Conservation (phyloP, 2,329 filamentous ascomycete genomes). For the Diaporthe australafricana region DNA sequence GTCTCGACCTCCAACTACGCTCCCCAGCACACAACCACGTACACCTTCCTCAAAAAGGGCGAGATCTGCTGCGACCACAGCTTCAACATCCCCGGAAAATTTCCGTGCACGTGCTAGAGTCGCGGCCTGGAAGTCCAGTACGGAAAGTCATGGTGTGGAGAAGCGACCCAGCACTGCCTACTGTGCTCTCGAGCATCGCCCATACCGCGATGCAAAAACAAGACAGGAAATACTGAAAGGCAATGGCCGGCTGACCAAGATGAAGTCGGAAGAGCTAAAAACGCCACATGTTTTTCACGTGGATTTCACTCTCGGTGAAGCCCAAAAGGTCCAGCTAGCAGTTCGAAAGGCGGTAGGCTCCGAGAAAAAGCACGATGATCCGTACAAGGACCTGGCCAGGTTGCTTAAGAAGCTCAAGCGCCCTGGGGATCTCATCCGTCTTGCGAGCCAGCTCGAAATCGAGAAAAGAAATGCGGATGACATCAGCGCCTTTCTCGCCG, state of each 20-base stretch:
- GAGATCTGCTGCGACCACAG: slow-evolving; percentile 36
- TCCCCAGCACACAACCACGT: neutral
- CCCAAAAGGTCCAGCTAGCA: slow-evolving; percentile 38
- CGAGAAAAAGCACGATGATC: slow-evolving; percentile 34
- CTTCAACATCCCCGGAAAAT: slow-evolving; percentile 34
- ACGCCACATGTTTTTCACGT: slow-evolving; percentile 52
- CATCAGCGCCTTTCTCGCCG: slow-evolving; percentile 51
- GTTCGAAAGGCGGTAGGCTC: slow-evolving; percentile 16
- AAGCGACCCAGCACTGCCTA: neutral
- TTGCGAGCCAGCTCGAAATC: slow-evolving; percentile 13
- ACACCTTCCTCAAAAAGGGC: slow-evolving; percentile 42
- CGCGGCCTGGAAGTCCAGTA: slow-evolving; percentile 39
- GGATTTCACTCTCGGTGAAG: slow-evolving; percentile 57
- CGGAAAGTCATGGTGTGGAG: neutral
- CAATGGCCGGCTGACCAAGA: slow-evolving; percentile 34
- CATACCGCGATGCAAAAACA: slow-evolving; percentile 42
- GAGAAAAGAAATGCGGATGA: slow-evolving; percentile 47
- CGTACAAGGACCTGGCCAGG: slow-evolving; percentile 37
- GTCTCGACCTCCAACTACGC: neutral
- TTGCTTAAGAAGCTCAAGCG: slow-evolving; percentile 33
- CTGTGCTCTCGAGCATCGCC: slow-evolving; percentile 37
- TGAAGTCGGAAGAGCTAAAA: slow-evolving; percentile 20
- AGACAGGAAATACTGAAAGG: slow-evolving; percentile 39
- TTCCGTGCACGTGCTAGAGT: slow-evolving; percentile 36
- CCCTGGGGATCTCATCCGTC: neutral